These are phyloP conservation scores for Stropharia rugosoannulata DNA, from an alignment of 768 basidiomycete genomes.

Conservation along the genomic window DNA sequence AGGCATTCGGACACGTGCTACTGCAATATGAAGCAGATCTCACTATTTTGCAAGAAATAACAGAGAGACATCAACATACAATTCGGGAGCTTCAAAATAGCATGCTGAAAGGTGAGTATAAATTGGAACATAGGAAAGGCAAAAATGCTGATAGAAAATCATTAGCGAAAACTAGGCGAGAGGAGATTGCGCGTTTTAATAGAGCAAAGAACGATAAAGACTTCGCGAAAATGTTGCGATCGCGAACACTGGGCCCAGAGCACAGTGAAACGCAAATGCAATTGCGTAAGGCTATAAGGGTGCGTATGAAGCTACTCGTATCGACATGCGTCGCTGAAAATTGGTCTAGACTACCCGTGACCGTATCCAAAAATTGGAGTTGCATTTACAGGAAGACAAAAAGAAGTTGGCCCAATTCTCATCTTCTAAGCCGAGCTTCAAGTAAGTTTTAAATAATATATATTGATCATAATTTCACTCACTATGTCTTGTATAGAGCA, in stretches of 20 bases:
- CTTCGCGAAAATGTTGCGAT: conserved; percentile 72
- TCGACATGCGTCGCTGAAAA: conserved; percentile 1
- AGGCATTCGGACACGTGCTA: conserved; percentile 49
- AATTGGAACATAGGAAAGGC: not conserved
- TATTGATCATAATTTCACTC: not conserved
- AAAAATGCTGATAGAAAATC: conserved; percentile 1
- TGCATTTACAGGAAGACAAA: conserved; percentile 66
- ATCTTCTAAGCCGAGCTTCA: conserved; percentile 59
- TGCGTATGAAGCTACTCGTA: conserved; percentile 29
- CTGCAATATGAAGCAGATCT: conserved; percentile 53
- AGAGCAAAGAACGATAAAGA: conserved; percentile 77
- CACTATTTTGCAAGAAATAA: conserved; percentile 41
- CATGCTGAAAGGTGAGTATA: conserved; percentile 60
- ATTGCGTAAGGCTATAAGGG: conserved; percentile 70
- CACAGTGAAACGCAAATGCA: conserved; percentile 80
- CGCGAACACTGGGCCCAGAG: conserved; percentile 84
- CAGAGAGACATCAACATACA: conserved; percentile 35
- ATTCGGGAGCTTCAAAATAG: conserved; percentile 62
- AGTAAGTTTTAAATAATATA: conserved; percentile 39
- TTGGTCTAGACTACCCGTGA: conserved; percentile 58
- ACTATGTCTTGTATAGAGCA: conserved; percentile 45
- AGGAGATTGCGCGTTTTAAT: conserved; percentile 80
- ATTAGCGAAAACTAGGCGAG: conserved; percentile 75
- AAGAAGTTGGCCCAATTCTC: conserved; percentile 63
- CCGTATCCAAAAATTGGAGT: conserved; percentile 79